Percentiles rank a stretch among this genome's conserved stretches.
These are phyloP conservation scores for Babesia ovis DNA, from an alignment of 169 alveolate genomes.

Conservation along the genomic window DNA sequence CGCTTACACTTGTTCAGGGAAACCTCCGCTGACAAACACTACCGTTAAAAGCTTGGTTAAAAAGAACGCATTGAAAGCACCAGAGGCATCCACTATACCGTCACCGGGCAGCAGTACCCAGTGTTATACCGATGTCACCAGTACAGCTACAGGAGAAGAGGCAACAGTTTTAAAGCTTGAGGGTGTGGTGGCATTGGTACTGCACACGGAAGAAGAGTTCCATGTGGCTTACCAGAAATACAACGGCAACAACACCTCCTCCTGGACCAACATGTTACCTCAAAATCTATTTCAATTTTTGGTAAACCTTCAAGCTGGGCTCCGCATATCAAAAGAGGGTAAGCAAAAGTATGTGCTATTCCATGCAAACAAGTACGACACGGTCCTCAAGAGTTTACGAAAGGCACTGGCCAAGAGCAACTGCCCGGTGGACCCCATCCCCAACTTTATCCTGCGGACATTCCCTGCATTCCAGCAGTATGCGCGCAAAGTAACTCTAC, in stretches of 20 bases:
- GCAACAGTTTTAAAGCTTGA: conserved; percentile 1
- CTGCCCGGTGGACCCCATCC: conserved; percentile 70
- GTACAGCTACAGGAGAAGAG: neutral
- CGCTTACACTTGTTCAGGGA: neutral
- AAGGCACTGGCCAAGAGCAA: conserved; percentile 19
- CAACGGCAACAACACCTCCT: neutral
- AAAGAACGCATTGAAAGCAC: neutral
- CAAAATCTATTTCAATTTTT: conserved; percentile 22
- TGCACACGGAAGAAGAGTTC: conserved; percentile 48
- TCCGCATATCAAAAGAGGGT: conserved; percentile 29
- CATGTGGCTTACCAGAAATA: conserved; percentile 17
- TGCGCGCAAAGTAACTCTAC: conserved; percentile 54
- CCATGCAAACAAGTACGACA: conserved; percentile 66
- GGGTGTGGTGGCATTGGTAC: conserved; percentile 58
- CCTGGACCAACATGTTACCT: conserved; percentile 37
- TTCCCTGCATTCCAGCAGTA: conserved; percentile 61
- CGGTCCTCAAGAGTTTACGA: conserved; percentile 54
- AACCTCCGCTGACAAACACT: neutral
- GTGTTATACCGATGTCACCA: too few relatives aligned
- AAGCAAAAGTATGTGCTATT: conserved; percentile 55
- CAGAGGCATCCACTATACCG: neutral
- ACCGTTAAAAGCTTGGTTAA: neutral
- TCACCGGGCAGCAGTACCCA: neutral
- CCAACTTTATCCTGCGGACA: conserved; percentile 69
- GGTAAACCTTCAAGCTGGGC: conserved; percentile 34